Conservation (phyloP, 163 green algal genomes). For the Scenedesmus sp. region DNA sequence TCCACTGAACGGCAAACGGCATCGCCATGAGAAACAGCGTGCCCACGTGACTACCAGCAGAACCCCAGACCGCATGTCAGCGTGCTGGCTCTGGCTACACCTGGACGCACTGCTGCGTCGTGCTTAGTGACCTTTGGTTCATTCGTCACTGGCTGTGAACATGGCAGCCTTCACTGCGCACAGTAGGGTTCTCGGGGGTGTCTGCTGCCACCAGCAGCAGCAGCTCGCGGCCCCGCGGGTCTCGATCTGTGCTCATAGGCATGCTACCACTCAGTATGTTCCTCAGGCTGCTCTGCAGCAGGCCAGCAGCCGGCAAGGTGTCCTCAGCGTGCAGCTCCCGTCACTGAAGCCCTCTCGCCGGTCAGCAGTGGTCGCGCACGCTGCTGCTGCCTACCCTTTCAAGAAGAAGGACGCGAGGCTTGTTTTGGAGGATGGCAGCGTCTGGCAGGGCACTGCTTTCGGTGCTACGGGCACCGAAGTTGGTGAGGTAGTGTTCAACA, state of each 20-base stretch:
- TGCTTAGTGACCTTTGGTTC: neutral
- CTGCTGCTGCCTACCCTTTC: conserved; percentile 72
- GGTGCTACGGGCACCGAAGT: conserved; percentile 88
- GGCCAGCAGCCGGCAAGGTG: conserved; percentile 2
- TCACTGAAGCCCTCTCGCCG: neutral
- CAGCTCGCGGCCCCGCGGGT: neutral
- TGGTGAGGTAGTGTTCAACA: conserved; percentile 99
- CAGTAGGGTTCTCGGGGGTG: conserved; percentile 23
- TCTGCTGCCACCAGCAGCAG: conserved; percentile 12
- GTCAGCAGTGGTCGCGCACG: conserved; percentile 29
- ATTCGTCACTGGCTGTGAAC: neutral
- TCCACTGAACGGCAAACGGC: no score
- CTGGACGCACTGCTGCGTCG: neutral
- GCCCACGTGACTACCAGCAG: neutral
- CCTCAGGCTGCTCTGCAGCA: conserved; percentile 13
- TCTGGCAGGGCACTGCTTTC: conserved; percentile 91
- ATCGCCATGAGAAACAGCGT: neutral
- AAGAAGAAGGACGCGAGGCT: conserved; percentile 81
- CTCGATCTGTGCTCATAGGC: neutral
- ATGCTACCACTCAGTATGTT: neutral
- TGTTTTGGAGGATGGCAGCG: conserved; percentile 95
- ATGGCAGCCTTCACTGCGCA: conserved; percentile 19
- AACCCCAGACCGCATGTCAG: neutral
- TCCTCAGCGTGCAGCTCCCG: conserved; percentile 12
- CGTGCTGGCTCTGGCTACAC: neutral